Evolutionary conservation across 495 filamentous ascomycete genomes (phyloP), one percentile per base, ranked within the genome.

Genomic region (Annulohypoxylon maeteangense): DNA sequence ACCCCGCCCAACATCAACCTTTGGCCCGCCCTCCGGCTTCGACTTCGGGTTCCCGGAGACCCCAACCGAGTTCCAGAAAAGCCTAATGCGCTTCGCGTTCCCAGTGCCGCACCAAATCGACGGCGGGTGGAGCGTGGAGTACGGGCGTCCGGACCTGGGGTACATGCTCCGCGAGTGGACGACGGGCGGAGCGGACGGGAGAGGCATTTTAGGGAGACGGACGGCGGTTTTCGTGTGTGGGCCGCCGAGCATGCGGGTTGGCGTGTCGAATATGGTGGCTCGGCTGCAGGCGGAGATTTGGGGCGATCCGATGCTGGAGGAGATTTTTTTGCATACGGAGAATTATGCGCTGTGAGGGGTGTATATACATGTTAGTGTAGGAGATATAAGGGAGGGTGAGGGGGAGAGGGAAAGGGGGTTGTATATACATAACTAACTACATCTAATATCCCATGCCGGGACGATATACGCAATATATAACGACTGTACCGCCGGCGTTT

Each of bases 221-320:
- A 93, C 94, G 0, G 97, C 95, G 70, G 92, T 98, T 8, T 98
- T 95, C 76, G 95, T 98, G 32, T 97, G 95, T 73, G 93, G 95
- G 0, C 93, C 95, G 27, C 90, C 92, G 20, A 81, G 85, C 54
- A 96, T 98, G 93, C 83, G 96, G 48, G 87, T 93, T 2, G 93
- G 94, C 70, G 93, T 98, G 32, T 89, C 91, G 10, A 91, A 87
- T 67, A 90, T 91, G 0, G 93, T 97, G 22, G 95, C 95, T 0
- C 82, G 88, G 62, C 80, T 97, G 75, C 95, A 98, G 84, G 84
- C 85, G 36, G 87, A 90, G 78, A 94, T 98, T 34, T 91, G 92
- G 91, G 86, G 84, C 2, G 90, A 92, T 70, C 86, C 89, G 16
- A 85, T 86, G 56, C 87, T 89, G 47, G 95, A 97, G 75, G 95